Evolutionary conservation across 2,329 filamentous ascomycete species (phyloP), one percentile per base, ranked within the genome.

Genomic region (Calonectria montana): DNA sequence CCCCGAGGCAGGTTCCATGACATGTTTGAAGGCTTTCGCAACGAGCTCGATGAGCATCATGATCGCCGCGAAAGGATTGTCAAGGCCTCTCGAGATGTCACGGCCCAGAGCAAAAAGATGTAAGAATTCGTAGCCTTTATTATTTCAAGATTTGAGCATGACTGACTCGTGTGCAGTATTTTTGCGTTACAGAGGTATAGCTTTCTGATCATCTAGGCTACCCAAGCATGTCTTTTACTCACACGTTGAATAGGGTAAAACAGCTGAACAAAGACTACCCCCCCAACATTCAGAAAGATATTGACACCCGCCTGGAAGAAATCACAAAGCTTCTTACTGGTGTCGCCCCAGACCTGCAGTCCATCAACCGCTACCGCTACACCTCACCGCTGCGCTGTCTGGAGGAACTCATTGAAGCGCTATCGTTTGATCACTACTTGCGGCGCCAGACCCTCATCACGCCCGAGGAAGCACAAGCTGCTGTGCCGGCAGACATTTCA

Each of bases 91-190:
- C 89, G 96, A 73, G 97, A 99, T 82, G 94, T 99, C 70, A 99
- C 97, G 8, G 95, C 95, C 0, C 87, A 95, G 66, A 98, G 95
- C 84, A 99, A 99, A 88, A 99, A 98, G 86, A 97, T 98, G 95
- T 97, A 84, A 85, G 88, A 59, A 23, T 3, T 4, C 15, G 18
- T 4, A 9, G 1, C 1, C 7, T 5, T 4, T 1, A 18, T 12
- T 15, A 50, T 27, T 43, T 3, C 4, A 25, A 12, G 2, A 8
- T 21, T 4, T 21, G 4, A 21, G 18, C 7, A 23, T 37, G 12
- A 0, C 72, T 79, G 31, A 79, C 35, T 3, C 18, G 2, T 1
- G 37, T 16, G 10, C 50, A 85, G 84, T 37, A 86, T 86, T 21
- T 84, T 83, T 69, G 79, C 82, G 0, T 72, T 85, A 5, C 84